Base-by-base conservation (phyloP, 495 filamentous ascomycete genomes). In the Penicillium malachiteum region DNA sequence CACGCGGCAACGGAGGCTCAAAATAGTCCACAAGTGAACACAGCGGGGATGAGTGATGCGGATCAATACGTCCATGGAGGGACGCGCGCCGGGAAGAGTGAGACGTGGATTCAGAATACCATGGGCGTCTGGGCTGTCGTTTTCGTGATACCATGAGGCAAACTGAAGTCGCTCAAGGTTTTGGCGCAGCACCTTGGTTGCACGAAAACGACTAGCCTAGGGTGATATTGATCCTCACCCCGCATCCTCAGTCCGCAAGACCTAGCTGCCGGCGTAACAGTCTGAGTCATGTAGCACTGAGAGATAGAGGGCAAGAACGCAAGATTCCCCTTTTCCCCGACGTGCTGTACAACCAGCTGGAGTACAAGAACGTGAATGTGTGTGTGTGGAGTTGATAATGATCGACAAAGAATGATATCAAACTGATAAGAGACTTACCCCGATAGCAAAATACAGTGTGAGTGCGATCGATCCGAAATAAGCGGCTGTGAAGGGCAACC, bases 381-480 rank as follows among this genome's bases (percentile, higher is more conserved):
- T 39, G 48, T n/a, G 56, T 48, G 49, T 40, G 33, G 31, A 16
- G 37, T 33, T 47, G 54, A 50, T 51, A 38, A 16, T 55, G 41
- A 53, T 60, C 50, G 52, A 66, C 48, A 56, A 50, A 55, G 45
- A 49, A 43, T 49, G 34, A 61, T 60, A 58, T 38, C 37, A 42
- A 48, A 44, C 46, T 42, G 18, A 49, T 3, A 50, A 55, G 45
- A 14, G 17, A 90, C 91, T 82, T 84, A 97, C 94, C 52, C 88
- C 88, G 58, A 96, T 78, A 14, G 92, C 86, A 73, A 96, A 97
- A 71, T 91, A 96, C 34, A 98, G 76, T 5, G 94, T 97, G 65
- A 97, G 69, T 2, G 75, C 86, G 59, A 98, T 96, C 39, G 90
- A 95, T 39, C 93, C 94, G 77, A 98, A 97, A 79, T 98, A 98